phyloP scores from a whole-genome alignment of 345 rosid species.

The Schrenkiella parvula region DNA sequence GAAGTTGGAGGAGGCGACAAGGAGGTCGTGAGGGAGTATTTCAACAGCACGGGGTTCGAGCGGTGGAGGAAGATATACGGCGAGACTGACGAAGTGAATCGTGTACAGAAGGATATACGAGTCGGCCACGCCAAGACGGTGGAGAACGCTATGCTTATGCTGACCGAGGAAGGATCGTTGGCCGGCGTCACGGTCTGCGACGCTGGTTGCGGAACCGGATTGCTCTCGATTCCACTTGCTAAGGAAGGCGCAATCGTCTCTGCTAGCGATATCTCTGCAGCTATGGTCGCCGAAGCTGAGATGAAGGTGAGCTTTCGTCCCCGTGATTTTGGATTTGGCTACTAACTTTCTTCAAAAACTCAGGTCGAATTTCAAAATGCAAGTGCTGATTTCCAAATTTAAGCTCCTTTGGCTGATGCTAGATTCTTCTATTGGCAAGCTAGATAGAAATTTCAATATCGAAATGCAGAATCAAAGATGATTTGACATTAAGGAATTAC shows the following conservation, averaged over 20 bases:
- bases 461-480: not conserved
- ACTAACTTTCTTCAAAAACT: not conserved
- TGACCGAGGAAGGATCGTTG: slow-evolving; percentile 68
- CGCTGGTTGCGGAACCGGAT: slow-evolving; percentile 90
- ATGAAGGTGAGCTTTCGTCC: slow-evolving; percentile 46
- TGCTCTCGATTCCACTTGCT: slow-evolving; percentile 73
- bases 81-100: slow-evolving; percentile 81
- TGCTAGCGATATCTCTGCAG: slow-evolving; percentile 88
- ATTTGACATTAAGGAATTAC: not conserved
- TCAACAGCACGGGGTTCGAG: slow-evolving; percentile 83
- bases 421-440: not conserved
- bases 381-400: not conserved
- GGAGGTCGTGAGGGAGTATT: slow-evolving; percentile 90
- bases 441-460: not conserved
- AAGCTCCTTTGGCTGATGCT: not conserved
- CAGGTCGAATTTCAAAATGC: not conserved
- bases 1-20: slow-evolving; percentile 92
- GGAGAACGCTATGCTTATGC: slow-evolving; percentile 67
- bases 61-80: slow-evolving; percentile 95
- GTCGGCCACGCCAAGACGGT: slow-evolving; percentile 84
- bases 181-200: slow-evolving; percentile 82
- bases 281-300: slow-evolving; percentile 92
- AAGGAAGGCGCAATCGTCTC: slow-evolving; percentile 82
- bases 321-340: not conserved
- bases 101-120: slow-evolving; percentile 77